Conservation (phyloP, 148 eudicot genomes). For the Suaeda aralocaspica region DNA sequence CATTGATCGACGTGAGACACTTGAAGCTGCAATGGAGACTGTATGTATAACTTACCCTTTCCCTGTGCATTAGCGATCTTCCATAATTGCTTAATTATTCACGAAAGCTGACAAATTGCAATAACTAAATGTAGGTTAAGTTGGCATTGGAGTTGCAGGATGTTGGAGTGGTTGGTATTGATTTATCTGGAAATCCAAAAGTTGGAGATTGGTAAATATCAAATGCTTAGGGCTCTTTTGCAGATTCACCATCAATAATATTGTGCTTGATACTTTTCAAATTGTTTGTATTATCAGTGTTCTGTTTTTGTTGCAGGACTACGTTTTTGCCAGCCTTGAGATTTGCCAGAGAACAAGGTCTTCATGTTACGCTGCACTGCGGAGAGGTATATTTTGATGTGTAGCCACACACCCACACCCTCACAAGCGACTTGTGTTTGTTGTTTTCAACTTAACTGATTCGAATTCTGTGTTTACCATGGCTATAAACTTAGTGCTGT, state of each 20-base stretch:
- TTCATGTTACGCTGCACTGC: slow-evolving; percentile 77
- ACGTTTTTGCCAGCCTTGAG: slow-evolving; percentile 81
- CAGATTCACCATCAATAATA: background rate
- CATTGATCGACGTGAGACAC: slow-evolving; percentile 82
- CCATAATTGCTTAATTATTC: background rate
- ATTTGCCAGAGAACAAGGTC: slow-evolving; percentile 79
- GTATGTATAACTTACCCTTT: slow-evolving; percentile 34
- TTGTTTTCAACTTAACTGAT: background rate
- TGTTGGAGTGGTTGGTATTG: slow-evolving; percentile 81
- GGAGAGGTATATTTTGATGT: slow-evolving; percentile 65
- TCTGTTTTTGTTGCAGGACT: slow-evolving; percentile 38
- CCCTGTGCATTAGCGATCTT: background rate
- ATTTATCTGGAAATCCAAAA: slow-evolving; percentile 84
- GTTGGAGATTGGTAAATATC: slow-evolving; percentile 80
- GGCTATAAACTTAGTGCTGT: slow-evolving; percentile 45
- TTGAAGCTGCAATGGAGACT: slow-evolving; percentile 92
- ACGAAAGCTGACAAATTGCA: slow-evolving; percentile 14
- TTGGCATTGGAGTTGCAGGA: slow-evolving; percentile 77
- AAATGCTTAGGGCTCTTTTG: background rate
- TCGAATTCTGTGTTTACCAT: slow-evolving; percentile 32
- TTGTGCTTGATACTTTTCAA: slow-evolving; percentile 7
- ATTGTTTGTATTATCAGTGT: slow-evolving; percentile 8
- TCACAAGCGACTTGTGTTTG: background rate
- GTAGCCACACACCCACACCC: slow-evolving; percentile 4
- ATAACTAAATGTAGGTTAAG: slow-evolving; percentile 44